Evolutionary conservation across 2,329 filamentous ascomycete genomes (phyloP), one percentile per base, ranked within the genome.

Genomic region (Cordyceps sp.): DNA sequence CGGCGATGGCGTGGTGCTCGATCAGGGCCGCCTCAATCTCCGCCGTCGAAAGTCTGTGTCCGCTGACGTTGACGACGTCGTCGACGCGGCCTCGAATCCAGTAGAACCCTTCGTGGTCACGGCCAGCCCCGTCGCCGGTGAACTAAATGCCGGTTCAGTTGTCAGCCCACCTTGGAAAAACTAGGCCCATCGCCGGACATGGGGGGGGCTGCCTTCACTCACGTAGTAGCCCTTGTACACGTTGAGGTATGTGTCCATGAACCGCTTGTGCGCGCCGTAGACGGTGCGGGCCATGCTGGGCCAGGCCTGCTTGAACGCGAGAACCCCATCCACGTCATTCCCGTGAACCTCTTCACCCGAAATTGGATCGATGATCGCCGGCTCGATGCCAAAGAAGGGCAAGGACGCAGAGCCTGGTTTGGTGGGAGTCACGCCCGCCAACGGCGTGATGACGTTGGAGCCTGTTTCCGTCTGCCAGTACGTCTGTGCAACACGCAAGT

Each of bases 381-480:
- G 86, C 58, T 98, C 90, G 47, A 98, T 90, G 45, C 90, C 90
- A 53, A 98, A 98, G 73, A 96, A 98, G 26, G 90, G 90, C 24
- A 96, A 69, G 10, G 90, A 94, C 8, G 90, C 90, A 51, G 82
- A 92, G 33, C 90, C 90, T 15, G 90, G 90, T 64, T 98, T 98
- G 17, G 90, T 96, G 17, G 90, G 85, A 1, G 88, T 96, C 23
- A 96, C 71, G 50, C 90, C 90, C 31, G 80, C 86, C 36, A 98
- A 66, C 14, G 90, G 90, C 5, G 85, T 83, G 53, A 98, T 96
- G 47, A 93, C 85, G 58, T 98, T 77, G 40, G 83, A 96, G 35
- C 90, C 90, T 2, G 90, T 98, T 65, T 98, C 90, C 33, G 90
- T 98, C 72, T 98, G 90, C 90, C 90, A 98, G 70, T 98, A 98